These are phyloP conservation scores for Lobosporangium transversale DNA, from an alignment of 192 early-diverging fungal genomes.

Conservation along the genomic window DNA sequence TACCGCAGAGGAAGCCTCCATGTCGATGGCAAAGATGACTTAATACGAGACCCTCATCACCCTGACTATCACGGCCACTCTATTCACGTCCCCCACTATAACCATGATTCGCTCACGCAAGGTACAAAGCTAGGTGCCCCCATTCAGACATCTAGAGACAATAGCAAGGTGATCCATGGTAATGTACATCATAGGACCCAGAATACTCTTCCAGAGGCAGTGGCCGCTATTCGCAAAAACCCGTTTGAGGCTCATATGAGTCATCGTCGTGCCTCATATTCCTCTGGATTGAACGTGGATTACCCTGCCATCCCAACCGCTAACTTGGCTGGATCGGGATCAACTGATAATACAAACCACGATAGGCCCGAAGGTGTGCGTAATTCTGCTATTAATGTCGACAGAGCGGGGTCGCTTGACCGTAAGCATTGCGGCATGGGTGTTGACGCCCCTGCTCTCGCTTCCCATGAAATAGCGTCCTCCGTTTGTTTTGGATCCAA, in stretches of 20 bases:
- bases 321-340: slow-evolving; percentile 12
- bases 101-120: not conserved
- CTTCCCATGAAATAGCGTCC: slow-evolving; percentile 7
- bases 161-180: slow-evolving; percentile 2
- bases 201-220: not conserved
- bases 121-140: not conserved
- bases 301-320: slow-evolving; percentile 3
- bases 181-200: slow-evolving; percentile 11
- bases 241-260: slow-evolving; percentile 1
- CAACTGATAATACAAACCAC: slow-evolving; percentile 14
- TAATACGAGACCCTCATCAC: not conserved
- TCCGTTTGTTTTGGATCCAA: too few species aligned
- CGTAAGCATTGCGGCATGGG: slow-evolving; percentile 14
- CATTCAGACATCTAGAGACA: slow-evolving; percentile 5
- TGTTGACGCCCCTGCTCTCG: slow-evolving; percentile 13
- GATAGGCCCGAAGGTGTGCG: slow-evolving; percentile 7
- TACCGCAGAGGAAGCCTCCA: slow-evolving; percentile 7
- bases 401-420: slow-evolving; percentile 3
- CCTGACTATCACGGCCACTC: slow-evolving; percentile 5
- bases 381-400: slow-evolving; percentile 32
- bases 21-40: slow-evolving; percentile 15
- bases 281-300: slow-evolving; percentile 23
- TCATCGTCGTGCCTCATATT: slow-evolving; percentile 1
- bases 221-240: slow-evolving; percentile 6
- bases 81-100: slow-evolving; percentile 9